Percentiles rank a stretch among this genome's conserved stretches.
Evolutionary conservation across 2,329 filamentous ascomycete genomes (phyloP).

Genomic region (Bimuria novae-zelandiae): DNA sequence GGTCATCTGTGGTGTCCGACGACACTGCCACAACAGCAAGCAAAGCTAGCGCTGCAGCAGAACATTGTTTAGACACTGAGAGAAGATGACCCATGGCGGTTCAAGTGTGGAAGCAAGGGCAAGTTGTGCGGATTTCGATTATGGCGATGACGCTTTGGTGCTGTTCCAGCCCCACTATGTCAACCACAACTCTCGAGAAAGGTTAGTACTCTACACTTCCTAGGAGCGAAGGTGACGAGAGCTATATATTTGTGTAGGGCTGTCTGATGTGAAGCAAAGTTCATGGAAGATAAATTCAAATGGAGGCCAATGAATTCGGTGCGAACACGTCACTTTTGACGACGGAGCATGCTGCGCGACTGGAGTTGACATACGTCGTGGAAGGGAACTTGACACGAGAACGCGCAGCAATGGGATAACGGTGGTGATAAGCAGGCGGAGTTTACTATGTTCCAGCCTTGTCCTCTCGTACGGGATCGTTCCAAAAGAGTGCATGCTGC

Average conservation of each 20-base stretch:
- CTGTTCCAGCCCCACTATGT: background rate
- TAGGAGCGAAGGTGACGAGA: too few relatives aligned
- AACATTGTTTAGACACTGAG: background rate
- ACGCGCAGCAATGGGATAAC: background rate
- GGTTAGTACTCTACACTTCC: too few relatives aligned
- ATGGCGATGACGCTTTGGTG: background rate
- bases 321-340: background rate
- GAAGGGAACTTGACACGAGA: too few relatives aligned
- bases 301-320: background rate
- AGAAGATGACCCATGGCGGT: background rate
- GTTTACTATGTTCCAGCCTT: background rate
- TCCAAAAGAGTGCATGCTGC: background rate
- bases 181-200: background rate
- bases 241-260: too few relatives aligned
- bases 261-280: background rate
- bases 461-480: background rate
- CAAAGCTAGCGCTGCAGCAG: background rate
- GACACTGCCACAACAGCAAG: constrained; percentile 13
- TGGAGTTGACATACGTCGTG: too few relatives aligned
- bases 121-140: background rate
- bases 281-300: background rate
- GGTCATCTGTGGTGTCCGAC: constrained; percentile 1
- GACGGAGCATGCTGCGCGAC: background rate
- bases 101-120: background rate
- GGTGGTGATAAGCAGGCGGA: background rate